These are phyloP conservation scores for Backusella tuberculispora DNA, from an alignment of 192 early-diverging fungal species.

Conservation along the genomic window DNA sequence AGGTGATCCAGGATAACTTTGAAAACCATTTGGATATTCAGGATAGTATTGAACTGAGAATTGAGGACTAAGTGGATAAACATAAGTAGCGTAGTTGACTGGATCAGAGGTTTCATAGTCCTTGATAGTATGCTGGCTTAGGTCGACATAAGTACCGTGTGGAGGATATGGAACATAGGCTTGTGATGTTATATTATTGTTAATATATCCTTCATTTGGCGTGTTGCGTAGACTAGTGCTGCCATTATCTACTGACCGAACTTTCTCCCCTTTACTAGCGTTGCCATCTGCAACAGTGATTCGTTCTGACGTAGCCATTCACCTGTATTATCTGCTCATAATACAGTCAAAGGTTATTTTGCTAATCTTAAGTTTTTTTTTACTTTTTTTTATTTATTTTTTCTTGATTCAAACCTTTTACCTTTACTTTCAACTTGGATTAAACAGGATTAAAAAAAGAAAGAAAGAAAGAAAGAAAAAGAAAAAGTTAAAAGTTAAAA, in stretches of 20 bases:
- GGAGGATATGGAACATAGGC: conserved; percentile 15
- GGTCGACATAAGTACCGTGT: conserved; percentile 14
- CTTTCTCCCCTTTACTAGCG: background rate
- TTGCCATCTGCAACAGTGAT: background rate
- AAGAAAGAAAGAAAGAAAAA: background rate
- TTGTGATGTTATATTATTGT: background rate
- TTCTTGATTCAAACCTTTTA: background rate
- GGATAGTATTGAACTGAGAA: conserved; percentile 48
- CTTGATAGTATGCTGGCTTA: background rate
- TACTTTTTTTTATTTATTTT: background rate
- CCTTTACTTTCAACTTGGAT: background rate
- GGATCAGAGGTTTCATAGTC: conserved; percentile 17
- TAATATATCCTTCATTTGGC: background rate
- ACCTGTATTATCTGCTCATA: background rate
- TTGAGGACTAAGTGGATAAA: conserved; percentile 46
- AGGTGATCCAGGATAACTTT: conserved; percentile 49
- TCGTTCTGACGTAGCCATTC: background rate
- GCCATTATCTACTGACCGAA: background rate
- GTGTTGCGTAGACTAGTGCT: background rate
- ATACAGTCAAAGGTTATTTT: background rate
- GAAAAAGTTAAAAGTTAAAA: background rate
- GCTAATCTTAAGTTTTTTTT: background rate
- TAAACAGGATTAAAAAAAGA: background rate
- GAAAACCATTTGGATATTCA: conserved; percentile 42
- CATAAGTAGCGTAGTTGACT: conserved; percentile 34